Percentiles rank a stretch among this genome's conserved stretches.
These are phyloP conservation scores for Fonsecaea nubica DNA, from an alignment of 2,329 filamentous ascomycete species.

Conservation along the genomic window DNA sequence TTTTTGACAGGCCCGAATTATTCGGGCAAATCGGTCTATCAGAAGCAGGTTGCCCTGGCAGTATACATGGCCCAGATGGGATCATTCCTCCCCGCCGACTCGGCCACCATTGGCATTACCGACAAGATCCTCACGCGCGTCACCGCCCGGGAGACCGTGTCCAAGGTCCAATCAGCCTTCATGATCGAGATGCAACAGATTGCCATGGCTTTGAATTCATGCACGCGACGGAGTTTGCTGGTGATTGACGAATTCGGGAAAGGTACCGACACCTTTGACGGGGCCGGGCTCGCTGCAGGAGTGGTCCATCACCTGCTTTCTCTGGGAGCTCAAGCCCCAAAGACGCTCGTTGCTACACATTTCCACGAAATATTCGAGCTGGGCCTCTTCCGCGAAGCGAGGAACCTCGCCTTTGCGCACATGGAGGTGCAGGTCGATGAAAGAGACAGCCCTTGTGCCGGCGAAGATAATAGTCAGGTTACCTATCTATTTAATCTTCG, in stretches of 20 bases:
- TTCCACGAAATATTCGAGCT: constrained; percentile 65
- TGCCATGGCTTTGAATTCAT: constrained; percentile 74
- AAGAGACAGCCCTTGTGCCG: constrained; percentile 3
- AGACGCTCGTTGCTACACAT: constrained; percentile 68
- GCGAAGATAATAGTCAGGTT: constrained; percentile 59
- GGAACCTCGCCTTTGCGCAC: constrained; percentile 60
- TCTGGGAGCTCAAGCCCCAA: constrained; percentile 59
- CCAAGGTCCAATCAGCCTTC: constrained; percentile 69
- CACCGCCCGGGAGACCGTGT: constrained; percentile 73
- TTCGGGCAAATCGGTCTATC: constrained; percentile 93
- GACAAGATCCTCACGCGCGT: constrained; percentile 92
- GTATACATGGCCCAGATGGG: constrained; percentile 92
- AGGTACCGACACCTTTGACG: constrained; percentile 66
- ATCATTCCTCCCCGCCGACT: constrained; percentile 83
- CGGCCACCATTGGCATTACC: constrained; percentile 80
- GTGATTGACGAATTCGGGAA: constrained; percentile 93
- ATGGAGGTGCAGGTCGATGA: constrained; percentile 61
- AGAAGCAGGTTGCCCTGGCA: constrained; percentile 91
- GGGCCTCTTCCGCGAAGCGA: constrained; percentile 56
- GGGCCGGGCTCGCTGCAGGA: constrained; percentile 68
- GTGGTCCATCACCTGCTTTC: constrained; percentile 64
- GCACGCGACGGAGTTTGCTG: constrained; percentile 77
- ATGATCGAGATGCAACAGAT: constrained; percentile 89
- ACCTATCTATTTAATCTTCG: constrained; percentile 72
- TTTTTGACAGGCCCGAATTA: constrained; percentile 93